phyloP scores from a whole-genome alignment of 495 filamentous ascomycete genomes.

The Xylaria scruposa region DNA sequence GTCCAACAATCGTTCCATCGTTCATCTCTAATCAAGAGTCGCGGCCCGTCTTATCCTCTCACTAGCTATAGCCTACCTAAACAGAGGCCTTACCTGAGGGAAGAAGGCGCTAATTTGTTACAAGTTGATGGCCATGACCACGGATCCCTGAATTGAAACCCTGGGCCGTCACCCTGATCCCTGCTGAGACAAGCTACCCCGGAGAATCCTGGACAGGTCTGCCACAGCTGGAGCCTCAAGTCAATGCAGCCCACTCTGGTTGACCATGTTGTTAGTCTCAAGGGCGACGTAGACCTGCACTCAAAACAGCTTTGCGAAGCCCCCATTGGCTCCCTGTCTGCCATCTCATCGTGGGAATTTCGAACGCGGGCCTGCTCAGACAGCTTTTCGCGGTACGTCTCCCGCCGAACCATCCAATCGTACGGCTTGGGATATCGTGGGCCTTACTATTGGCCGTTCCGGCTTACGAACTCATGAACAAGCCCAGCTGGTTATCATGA shows the following conservation, averaged over 20 bases:
- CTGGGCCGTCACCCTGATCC: conserved; percentile 56
- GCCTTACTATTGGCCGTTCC: neutral
- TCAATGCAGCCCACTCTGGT: conserved; percentile 28
- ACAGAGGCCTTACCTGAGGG: neutral
- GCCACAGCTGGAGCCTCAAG: conserved; percentile 37
- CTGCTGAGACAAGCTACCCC: conserved; percentile 37
- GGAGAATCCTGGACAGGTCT: conserved; percentile 27
- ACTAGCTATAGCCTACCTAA: neutral
- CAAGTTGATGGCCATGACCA: conserved; percentile 39
- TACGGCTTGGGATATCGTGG: neutral
- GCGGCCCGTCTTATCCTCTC: neutral
- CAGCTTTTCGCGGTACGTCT: conserved; percentile 10
- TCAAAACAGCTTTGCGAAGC: neutral
- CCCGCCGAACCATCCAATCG: neutral
- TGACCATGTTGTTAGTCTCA: neutral
- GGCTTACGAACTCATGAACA: neutral
- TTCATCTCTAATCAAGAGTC: neutral
- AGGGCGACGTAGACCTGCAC: conserved; percentile 1
- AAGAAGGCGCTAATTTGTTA: conserved; percentile 33
- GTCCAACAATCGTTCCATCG: too few relatives aligned
- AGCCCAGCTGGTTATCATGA: neutral
- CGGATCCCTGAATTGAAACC: conserved; percentile 55
- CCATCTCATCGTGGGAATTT: neutral
- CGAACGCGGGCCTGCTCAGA: conserved; percentile 9
- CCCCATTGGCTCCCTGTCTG: conserved; percentile 5